phyloP scores from a whole-genome alignment of 306 rosid species.

The Cicer arietinum region DNA sequence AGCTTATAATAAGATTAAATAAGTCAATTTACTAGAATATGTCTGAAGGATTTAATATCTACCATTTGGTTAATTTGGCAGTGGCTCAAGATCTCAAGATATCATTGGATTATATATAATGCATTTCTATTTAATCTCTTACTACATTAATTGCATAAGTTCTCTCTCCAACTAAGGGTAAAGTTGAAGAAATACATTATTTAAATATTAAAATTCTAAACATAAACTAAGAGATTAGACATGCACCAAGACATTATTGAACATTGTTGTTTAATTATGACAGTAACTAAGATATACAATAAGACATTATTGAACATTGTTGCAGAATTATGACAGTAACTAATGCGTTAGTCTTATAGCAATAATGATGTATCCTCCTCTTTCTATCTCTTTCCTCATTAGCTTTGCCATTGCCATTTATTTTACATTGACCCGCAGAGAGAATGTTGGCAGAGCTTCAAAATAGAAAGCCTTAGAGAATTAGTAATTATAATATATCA shows the following conservation, averaged over 20 bases:
- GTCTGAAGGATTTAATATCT: too few relatives aligned
- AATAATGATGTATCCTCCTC: neutral
- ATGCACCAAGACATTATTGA: neutral
- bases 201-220: constrained; percentile 5
- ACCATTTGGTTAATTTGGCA: too few relatives aligned
- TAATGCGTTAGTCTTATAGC: constrained; percentile 14
- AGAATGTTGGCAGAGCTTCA: constrained; percentile 2
- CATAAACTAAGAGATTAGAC: neutral
- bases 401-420: neutral
- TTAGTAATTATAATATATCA: too few relatives aligned
- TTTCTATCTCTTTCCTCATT: neutral
- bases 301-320: neutral
- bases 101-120: too few relatives aligned
- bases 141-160: too few relatives aligned
- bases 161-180: neutral
- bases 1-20: too few relatives aligned
- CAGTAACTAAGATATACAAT: neutral
- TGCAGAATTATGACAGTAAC: neutral
- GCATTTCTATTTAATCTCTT: too few relatives aligned
- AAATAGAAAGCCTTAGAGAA: too few relatives aligned
- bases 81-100: too few relatives aligned
- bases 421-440: constrained; percentile 8
- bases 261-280: neutral
- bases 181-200: neutral
- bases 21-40: too few relatives aligned